A percentile compares a stretch with the other conserved stretches of the same genome.
phyloP scores from a whole-genome alignment of 768 basidiomycete genomes.

The Tricholoma saponaceum region DNA sequence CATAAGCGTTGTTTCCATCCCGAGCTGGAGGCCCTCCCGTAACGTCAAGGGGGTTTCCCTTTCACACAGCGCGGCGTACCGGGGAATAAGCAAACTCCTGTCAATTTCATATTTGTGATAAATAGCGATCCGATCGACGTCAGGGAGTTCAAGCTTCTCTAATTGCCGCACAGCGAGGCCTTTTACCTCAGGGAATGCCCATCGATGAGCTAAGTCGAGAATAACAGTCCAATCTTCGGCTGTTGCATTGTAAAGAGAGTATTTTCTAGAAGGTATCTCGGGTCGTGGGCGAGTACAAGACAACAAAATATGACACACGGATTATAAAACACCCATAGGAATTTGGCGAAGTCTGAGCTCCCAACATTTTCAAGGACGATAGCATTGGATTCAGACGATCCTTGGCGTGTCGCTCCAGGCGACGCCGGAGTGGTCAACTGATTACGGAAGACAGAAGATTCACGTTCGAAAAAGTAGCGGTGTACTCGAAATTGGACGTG shows the following conservation, averaged over 20 bases:
- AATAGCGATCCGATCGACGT: slow-evolving; percentile 49
- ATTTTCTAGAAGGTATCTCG: slow-evolving; percentile 35
- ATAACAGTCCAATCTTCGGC: slow-evolving; percentile 55
- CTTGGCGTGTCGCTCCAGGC: slow-evolving; percentile 27
- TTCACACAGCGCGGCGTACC: slow-evolving; percentile 51
- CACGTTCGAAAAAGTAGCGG: slow-evolving; percentile 48
- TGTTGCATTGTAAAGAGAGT: slow-evolving; percentile 49
- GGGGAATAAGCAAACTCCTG: slow-evolving; percentile 42
- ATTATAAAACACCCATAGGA: slow-evolving; percentile 58
- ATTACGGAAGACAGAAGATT: slow-evolving; percentile 42
- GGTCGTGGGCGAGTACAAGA: not conserved
- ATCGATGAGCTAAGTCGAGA: slow-evolving; percentile 52
- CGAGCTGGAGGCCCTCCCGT: slow-evolving; percentile 53
- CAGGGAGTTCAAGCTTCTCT: slow-evolving; percentile 40
- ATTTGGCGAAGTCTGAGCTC: slow-evolving; percentile 35
- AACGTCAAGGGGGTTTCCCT: slow-evolving; percentile 47
- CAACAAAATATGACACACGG: slow-evolving; percentile 29
- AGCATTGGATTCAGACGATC: slow-evolving; percentile 35
- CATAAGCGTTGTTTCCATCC: slow-evolving; percentile 45
- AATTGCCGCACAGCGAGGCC: slow-evolving; percentile 57
- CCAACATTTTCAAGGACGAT: slow-evolving; percentile 40
- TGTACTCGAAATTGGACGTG: slow-evolving; percentile 51
- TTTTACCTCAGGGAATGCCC: slow-evolving; percentile 54
- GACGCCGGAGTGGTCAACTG: slow-evolving; percentile 29
- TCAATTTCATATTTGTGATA: slow-evolving; percentile 53